phyloP scores from a whole-genome alignment of 2,329 filamentous ascomycete genomes.

The Chrysosporium keratinophilum region DNA sequence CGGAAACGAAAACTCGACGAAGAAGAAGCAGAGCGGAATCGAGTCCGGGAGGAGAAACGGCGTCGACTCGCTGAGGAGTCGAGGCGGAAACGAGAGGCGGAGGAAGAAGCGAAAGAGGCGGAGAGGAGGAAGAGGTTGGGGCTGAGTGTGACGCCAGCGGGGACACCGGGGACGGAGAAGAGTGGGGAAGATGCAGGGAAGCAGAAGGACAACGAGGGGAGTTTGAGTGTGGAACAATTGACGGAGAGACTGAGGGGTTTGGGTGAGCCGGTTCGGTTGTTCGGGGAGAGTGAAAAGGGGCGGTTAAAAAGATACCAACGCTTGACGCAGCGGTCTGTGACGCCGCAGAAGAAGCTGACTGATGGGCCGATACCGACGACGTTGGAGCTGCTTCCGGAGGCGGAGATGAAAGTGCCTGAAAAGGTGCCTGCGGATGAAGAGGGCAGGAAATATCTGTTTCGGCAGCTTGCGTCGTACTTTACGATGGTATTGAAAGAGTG shows the following conservation, averaged over 20 bases:
- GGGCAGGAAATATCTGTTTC: slow-evolving; percentile 61
- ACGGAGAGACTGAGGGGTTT: slow-evolving; percentile 56
- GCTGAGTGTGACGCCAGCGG: slow-evolving; percentile 49
- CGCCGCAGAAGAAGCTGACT: slow-evolving; percentile 40
- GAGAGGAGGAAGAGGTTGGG: slow-evolving; percentile 65
- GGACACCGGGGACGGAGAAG: slow-evolving; percentile 27
- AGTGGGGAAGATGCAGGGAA: slow-evolving; percentile 30
- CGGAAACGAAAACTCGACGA: slow-evolving; percentile 86
- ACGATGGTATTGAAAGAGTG: slow-evolving; percentile 90
- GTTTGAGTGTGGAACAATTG: slow-evolving; percentile 63
- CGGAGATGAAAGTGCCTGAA: slow-evolving; percentile 72
- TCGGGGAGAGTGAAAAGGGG: slow-evolving; percentile 66
- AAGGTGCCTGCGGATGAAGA: slow-evolving; percentile 54
- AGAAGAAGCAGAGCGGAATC: slow-evolving; percentile 61
- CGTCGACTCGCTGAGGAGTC: slow-evolving; percentile 72
- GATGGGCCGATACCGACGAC: slow-evolving; percentile 80
- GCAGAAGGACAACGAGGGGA: slow-evolving; percentile 37
- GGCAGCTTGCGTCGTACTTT: slow-evolving; percentile 90
- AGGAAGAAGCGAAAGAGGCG: slow-evolving; percentile 63
- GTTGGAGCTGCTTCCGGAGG: slow-evolving; percentile 66
- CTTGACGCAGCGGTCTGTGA: slow-evolving; percentile 40
- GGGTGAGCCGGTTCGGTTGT: slow-evolving; percentile 63
- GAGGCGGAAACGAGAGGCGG: slow-evolving; percentile 55
- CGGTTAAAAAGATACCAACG: slow-evolving; percentile 61
- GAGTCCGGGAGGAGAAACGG: slow-evolving; percentile 69